phyloP scores from a whole-genome alignment of 148 eudicot genomes.

The Cornus controversa region DNA sequence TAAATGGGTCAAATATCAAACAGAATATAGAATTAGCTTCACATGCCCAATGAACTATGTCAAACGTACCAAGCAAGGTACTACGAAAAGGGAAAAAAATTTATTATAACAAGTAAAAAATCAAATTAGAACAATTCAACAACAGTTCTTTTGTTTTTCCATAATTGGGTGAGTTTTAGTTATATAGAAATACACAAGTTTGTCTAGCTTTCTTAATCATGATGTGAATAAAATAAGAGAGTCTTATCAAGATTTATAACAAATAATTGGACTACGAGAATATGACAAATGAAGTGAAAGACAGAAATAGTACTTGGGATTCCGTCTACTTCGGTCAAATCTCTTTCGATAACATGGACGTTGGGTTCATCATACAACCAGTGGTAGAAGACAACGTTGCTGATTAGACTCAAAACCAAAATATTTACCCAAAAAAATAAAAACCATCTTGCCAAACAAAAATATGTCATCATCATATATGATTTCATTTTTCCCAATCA shows the following conservation, averaged over 20 bases:
- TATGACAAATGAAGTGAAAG: not conserved
- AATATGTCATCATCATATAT: no score
- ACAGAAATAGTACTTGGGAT: conserved; percentile 10
- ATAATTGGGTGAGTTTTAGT: no score
- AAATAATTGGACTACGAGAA: not conserved
- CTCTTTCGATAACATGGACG: not conserved
- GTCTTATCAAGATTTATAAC: not conserved
- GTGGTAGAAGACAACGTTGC: not conserved
- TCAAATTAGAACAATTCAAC: no score
- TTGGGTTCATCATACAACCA: not conserved
- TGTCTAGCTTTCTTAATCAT: no score
- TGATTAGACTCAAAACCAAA: not conserved
- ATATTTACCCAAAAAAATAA: no score
- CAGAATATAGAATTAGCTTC: not conserved
- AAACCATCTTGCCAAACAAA: no score
- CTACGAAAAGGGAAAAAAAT: not conserved
- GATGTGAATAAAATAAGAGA: not conserved
- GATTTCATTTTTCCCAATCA: no score
- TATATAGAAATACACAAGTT: no score
- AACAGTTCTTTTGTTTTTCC: no score
- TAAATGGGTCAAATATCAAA: not conserved
- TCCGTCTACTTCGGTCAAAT: not conserved
- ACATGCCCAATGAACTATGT: not conserved
- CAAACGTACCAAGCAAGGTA: not conserved
- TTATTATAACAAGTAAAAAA: no score